Percentiles rank a stretch among this genome's conserved stretches.
Conservation (phyloP, 306 rosid genomes). For the Senna siamea region DNA sequence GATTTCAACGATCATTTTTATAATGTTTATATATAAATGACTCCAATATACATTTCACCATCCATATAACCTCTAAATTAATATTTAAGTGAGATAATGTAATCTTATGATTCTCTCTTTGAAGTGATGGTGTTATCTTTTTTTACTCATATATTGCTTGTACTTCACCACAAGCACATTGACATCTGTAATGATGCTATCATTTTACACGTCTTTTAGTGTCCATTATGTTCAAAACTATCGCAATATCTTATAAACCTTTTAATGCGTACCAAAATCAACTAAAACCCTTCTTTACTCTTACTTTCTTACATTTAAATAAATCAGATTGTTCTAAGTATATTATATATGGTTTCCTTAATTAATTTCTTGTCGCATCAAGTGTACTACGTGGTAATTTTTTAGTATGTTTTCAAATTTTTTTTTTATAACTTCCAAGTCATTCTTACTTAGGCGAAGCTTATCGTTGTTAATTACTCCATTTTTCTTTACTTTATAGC, state of each 20-base stretch:
- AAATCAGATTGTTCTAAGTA: too few species aligned
- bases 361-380: too few species aligned
- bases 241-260: not conserved
- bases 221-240: not conserved
- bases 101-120: not conserved
- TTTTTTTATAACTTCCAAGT: not conserved
- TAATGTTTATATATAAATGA: too few species aligned
- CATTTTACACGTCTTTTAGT: not conserved
- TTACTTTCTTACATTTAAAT: not conserved
- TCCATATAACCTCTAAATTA: not conserved
- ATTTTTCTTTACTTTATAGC: slow-evolving; percentile 25
- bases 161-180: not conserved
- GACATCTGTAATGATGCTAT: slow-evolving; percentile 31
- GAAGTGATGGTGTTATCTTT: not conserved
- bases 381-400: too few species aligned
- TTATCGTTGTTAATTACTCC: not conserved
- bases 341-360: too few species aligned
- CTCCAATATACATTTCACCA: too few species aligned
- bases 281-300: slow-evolving; percentile 12
- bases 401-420: too few species aligned
- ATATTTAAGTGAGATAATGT: not conserved
- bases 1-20: too few species aligned
- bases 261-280: slow-evolving; percentile 32
- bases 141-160: not conserved
- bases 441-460: not conserved